phyloP scores from a whole-genome alignment of 148 eudicot species.

The Camellia granthamiana region DNA sequence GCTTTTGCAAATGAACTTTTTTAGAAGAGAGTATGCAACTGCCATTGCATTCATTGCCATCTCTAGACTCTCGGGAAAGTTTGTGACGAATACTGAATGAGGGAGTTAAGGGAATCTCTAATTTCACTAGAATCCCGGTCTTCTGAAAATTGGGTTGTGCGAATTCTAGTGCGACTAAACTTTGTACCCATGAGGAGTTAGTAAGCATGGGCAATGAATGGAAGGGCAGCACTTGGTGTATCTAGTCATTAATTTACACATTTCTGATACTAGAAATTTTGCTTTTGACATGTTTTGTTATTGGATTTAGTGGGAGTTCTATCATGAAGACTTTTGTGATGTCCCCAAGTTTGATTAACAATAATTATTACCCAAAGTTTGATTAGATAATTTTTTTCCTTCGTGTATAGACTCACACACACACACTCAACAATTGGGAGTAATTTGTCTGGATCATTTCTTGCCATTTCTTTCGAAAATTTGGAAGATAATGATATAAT shows the following conservation, averaged over 20 bases:
- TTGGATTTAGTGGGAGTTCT: neutral
- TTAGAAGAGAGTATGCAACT: neutral
- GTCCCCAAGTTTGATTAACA: neutral
- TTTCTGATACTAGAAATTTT: neutral
- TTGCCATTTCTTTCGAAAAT: too few species aligned
- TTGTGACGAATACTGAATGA: too few species aligned
- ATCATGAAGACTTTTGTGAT: neutral
- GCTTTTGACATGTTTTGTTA: neutral
- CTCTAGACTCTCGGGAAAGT: neutral
- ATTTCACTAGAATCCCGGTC: neutral
- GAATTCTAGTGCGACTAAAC: neutral
- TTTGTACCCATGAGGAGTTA: neutral
- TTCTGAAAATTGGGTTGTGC: neutral
- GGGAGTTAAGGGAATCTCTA: neutral
- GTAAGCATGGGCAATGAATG: neutral
- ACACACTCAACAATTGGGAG: too few species aligned
- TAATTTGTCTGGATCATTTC: too few species aligned
- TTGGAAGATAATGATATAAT: too few species aligned
- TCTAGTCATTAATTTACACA: neutral
- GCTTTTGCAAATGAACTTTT: constrained; percentile 1
- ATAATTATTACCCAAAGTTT: neutral
- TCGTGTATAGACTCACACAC: too few species aligned
- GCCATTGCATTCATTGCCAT: neutral
- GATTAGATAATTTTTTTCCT: neutral
- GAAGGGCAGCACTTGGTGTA: constrained; percentile 3